These are phyloP conservation scores for Ceratocystis albifundus DNA, from an alignment of 2,329 filamentous ascomycete species.

Conservation along the genomic window DNA sequence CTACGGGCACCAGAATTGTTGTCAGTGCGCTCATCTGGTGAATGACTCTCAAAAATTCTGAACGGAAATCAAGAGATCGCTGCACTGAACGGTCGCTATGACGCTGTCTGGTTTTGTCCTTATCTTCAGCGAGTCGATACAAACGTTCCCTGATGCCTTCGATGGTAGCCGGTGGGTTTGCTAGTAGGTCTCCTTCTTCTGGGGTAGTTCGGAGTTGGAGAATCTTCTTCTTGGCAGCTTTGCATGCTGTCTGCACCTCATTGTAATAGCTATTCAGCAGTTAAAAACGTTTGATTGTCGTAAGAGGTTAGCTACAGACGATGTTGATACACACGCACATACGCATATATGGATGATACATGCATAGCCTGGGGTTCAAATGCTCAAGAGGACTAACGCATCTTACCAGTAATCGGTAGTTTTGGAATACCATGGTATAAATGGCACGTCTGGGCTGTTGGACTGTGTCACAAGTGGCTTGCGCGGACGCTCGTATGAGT, in stretches of 20 bases:
- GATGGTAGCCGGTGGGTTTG: background rate
- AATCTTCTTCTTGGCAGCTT: constrained; percentile 19
- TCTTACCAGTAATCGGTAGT: constrained; percentile 19
- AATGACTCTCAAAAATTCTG: constrained; percentile 1
- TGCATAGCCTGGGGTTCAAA: background rate
- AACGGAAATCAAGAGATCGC: constrained; percentile 6
- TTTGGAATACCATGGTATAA: constrained; percentile 14
- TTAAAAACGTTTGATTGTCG: background rate
- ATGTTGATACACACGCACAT: background rate
- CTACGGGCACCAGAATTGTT: background rate
- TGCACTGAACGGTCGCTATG: constrained; percentile 1
- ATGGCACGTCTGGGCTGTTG: background rate
- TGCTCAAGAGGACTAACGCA: background rate
- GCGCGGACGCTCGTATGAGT: constrained; percentile 14
- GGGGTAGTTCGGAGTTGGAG: constrained; percentile 10
- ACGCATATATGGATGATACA: background rate
- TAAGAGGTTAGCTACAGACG: background rate
- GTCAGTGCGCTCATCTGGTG: constrained; percentile 10
- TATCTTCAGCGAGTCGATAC: constrained; percentile 9
- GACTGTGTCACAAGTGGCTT: background rate
- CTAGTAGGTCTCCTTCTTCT: constrained; percentile 14
- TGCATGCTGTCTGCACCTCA: constrained; percentile 14
- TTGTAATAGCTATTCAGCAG: constrained; percentile 16
- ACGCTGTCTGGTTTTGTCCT: constrained; percentile 7
- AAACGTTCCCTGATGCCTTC: constrained; percentile 9